These are phyloP conservation scores for Globisporangium barbulae DNA, from an alignment of 352 stramenopile genomes.

Conservation along the genomic window DNA sequence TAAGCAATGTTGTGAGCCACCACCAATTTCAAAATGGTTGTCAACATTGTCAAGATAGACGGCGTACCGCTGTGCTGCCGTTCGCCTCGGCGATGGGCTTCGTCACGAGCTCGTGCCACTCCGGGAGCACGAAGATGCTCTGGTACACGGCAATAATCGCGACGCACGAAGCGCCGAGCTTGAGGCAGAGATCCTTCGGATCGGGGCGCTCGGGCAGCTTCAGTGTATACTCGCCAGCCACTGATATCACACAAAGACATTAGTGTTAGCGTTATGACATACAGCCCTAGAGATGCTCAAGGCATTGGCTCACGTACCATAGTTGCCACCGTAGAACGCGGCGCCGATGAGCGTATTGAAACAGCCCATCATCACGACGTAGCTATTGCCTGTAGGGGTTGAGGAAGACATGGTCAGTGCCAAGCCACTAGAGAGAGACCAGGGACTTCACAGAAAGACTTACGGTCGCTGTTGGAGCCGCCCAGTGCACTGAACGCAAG, in stretches of 20 bases:
- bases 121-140: conserved; percentile 71
- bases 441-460: neutral
- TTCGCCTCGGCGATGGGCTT: conserved; percentile 71
- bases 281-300: neutral
- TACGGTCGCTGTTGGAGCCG: conserved; percentile 52
- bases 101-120: conserved; percentile 74
- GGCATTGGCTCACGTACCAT: conserved; percentile 28
- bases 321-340: conserved; percentile 84
- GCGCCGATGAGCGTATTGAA: conserved; percentile 79
- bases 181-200: conserved; percentile 75
- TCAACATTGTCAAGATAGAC: neutral
- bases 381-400: conserved; percentile 32
- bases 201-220: conserved; percentile 72
- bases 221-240: conserved; percentile 79
- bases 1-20: conserved; percentile 5
- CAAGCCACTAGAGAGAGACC: neutral
- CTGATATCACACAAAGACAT: conserved; percentile 17
- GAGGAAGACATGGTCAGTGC: conserved; percentile 3
- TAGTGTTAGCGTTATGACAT: neutral
- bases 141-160: conserved; percentile 78
- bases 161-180: conserved; percentile 72
- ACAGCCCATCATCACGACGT: conserved; percentile 81
- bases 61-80: conserved; percentile 47
- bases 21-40: neutral
- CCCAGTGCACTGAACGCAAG: conserved; percentile 78